phyloP scores from a whole-genome alignment of 768 basidiomycete genomes.

The Hirschioporus abietinus region DNA sequence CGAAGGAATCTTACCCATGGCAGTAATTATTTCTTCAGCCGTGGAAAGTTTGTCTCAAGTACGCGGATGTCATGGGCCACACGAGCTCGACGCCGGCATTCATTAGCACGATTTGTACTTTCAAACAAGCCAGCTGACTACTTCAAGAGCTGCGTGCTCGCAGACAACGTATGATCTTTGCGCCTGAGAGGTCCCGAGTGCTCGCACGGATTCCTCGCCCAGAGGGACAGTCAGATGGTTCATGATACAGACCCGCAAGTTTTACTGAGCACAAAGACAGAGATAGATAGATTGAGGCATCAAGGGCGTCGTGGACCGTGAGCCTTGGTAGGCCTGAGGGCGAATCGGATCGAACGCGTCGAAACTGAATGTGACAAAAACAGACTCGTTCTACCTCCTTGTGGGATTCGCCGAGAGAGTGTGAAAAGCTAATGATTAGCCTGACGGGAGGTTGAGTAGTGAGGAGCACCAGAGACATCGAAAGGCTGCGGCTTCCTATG shows the following conservation, averaged over 20 bases:
- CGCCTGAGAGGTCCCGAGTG: neutral
- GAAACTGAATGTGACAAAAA: neutral
- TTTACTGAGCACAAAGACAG: neutral
- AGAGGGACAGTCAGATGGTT: neutral
- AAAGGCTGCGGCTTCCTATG: neutral
- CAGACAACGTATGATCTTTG: neutral
- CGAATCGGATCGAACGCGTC: neutral
- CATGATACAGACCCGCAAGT: neutral
- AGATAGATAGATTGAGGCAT: neutral
- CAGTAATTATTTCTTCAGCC: neutral
- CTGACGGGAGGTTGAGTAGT: neutral
- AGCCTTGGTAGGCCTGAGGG: neutral
- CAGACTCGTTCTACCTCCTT: neutral
- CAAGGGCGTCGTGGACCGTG: neutral
- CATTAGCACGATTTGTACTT: neutral
- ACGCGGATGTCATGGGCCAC: neutral
- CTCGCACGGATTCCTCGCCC: neutral
- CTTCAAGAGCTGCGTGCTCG: neutral
- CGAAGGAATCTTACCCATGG: neutral
- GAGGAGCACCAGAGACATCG: neutral
- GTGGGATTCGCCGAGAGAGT: neutral
- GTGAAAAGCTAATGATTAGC: neutral
- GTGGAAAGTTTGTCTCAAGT: neutral
- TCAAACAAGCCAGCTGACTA: neutral
- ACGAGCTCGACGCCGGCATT: neutral